These are phyloP conservation scores for Sporobolomyces pararoseus DNA, from an alignment of 768 basidiomycete species.

Conservation along the genomic window DNA sequence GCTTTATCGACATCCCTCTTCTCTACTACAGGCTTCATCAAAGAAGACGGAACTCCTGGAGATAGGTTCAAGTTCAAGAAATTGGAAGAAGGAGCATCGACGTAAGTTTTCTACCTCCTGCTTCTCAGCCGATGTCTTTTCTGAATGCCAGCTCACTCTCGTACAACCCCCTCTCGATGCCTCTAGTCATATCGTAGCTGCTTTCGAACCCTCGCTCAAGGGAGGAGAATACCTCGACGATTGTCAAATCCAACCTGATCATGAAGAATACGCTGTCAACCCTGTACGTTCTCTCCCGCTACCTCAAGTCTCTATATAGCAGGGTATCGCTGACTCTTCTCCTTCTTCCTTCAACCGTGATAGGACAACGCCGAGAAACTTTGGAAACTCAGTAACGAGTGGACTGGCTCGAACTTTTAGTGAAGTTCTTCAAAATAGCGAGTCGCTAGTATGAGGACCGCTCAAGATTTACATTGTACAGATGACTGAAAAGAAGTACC, in stretches of 20 bases:
- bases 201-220: constrained; percentile 2
- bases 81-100: neutral
- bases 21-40: neutral
- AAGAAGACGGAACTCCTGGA: constrained; percentile 12
- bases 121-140: too few relatives aligned
- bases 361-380: constrained; percentile 16
- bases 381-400: constrained; percentile 15
- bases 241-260: neutral
- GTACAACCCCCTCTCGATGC: neutral
- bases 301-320: neutral
- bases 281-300: neutral
- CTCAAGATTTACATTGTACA: too few relatives aligned
- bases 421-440: too few relatives aligned
- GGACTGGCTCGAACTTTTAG: neutral
- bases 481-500: too few relatives aligned
- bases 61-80: constrained; percentile 8
- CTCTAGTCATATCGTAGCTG: neutral
- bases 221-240: constrained; percentile 11
- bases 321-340: too few relatives aligned
- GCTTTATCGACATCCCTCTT: neutral
- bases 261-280: neutral
- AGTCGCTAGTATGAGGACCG: too few relatives aligned
- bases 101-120: too few relatives aligned
- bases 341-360: neutral
- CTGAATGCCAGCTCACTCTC: too few relatives aligned